A percentile compares a stretch with the other conserved stretches of the same genome.
Evolutionary conservation across 1,139 yeast species (phyloP).

Genomic region (Candida sojae): DNA sequence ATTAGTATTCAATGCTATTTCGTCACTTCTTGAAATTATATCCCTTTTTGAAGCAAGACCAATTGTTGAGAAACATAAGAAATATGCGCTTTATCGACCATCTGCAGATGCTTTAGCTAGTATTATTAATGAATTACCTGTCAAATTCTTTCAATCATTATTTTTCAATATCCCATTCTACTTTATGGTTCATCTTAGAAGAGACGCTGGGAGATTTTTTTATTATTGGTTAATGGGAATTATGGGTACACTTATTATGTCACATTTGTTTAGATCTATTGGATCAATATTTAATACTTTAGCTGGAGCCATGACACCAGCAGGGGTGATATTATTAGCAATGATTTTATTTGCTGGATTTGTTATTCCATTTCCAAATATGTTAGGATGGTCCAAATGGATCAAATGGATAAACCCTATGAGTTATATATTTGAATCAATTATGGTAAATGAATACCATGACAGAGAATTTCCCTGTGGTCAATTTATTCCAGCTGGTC

Average conservation of each 20-base stretch:
- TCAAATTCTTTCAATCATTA: slow-evolving; percentile 47
- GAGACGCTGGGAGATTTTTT: slow-evolving; percentile 61
- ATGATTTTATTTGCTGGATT: slow-evolving; percentile 61
- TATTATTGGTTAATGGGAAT: slow-evolving; percentile 47
- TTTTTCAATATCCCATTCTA: slow-evolving; percentile 51
- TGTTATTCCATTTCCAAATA: slow-evolving; percentile 54
- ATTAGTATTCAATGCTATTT: slow-evolving; percentile 55
- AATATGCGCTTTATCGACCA: slow-evolving; percentile 63
- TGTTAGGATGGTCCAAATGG: slow-evolving; percentile 70
- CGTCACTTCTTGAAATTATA: slow-evolving; percentile 59
- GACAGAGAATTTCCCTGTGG: slow-evolving; percentile 51
- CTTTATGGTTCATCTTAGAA: slow-evolving; percentile 58
- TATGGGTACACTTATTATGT: slow-evolving; percentile 51
- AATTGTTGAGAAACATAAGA: slow-evolving; percentile 60
- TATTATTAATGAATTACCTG: slow-evolving; percentile 58
- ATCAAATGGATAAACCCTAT: slow-evolving; percentile 58
- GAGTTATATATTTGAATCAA: slow-evolving; percentile 56
- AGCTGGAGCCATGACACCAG: slow-evolving; percentile 62
- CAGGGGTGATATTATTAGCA: slow-evolving; percentile 54
- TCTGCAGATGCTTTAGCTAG: slow-evolving; percentile 65
- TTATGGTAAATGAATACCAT: slow-evolving; percentile 58
- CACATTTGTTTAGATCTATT: slow-evolving; percentile 59
- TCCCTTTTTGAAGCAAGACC: slow-evolving; percentile 58
- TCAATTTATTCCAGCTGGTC: slow-evolving; percentile 47
- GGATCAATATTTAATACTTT: slow-evolving; percentile 57